Evolutionary conservation across 495 filamentous ascomycete genomes (phyloP).

Genomic region (Penicillium manginii): DNA sequence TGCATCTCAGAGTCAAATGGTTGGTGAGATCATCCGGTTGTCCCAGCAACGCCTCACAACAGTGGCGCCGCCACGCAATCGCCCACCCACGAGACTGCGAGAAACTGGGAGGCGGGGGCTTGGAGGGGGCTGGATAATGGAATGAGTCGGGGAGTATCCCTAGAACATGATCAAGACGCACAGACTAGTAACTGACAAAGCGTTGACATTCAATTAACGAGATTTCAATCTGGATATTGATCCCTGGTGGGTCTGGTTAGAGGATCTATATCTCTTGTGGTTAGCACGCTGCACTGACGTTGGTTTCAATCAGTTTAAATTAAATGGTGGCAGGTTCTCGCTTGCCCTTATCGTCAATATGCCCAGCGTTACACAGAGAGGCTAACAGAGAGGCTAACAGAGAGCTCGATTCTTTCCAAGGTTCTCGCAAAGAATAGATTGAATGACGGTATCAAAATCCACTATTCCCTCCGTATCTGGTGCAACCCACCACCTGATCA

Average conservation of each 20-base stretch:
- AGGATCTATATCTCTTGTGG: background rate
- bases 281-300: background rate
- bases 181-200: background rate
- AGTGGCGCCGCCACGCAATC: constrained; percentile 2
- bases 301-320: background rate
- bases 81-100: background rate
- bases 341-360: background rate
- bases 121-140: background rate
- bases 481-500: no score
- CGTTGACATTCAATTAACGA: background rate
- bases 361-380: no score
- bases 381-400: no score
- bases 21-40: background rate
- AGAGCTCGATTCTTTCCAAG: no score
- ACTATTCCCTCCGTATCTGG: no score
- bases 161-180: background rate
- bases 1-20: background rate
- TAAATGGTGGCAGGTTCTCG: background rate
- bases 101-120: background rate
- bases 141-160: background rate
- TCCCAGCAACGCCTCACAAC: background rate
- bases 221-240: constrained; percentile 1
- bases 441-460: no score
- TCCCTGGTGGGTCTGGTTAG: background rate
- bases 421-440: no score